Conservation (phyloP, 169 alveolate species). For the Theileria annulata region DNA sequence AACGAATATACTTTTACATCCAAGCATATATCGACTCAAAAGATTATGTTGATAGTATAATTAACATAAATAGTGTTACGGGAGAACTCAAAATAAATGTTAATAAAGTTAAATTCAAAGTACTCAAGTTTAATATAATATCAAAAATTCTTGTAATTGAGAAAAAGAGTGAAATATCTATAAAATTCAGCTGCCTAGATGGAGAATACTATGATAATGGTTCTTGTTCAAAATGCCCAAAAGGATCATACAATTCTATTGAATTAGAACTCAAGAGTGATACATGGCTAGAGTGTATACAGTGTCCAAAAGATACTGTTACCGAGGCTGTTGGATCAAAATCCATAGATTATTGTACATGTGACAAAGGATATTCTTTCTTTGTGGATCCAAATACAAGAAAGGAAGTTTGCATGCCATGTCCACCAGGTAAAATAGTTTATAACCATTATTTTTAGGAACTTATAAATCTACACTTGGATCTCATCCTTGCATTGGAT, state of each 20-base stretch:
- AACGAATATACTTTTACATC: background rate
- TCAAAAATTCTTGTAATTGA: conserved; percentile 39
- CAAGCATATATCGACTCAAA: conserved; percentile 12
- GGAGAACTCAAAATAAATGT: conserved; percentile 33
- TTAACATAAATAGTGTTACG: background rate
- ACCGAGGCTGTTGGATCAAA: conserved; percentile 69
- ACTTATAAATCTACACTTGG: conserved; percentile 66
- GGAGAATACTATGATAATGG: conserved; percentile 66
- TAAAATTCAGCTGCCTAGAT: conserved; percentile 67
- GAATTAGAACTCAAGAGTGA: conserved; percentile 1
- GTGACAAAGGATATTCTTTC: conserved; percentile 70
- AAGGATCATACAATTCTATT: conserved; percentile 70
- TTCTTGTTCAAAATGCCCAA: conserved; percentile 74
- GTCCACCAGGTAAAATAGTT: conserved; percentile 25
- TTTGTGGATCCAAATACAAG: conserved; percentile 8
- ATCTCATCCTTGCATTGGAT: conserved; percentile 59
- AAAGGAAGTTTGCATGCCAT: conserved; percentile 54
- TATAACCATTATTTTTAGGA: conserved; percentile 18
- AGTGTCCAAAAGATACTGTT: conserved; percentile 49
- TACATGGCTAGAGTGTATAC: conserved; percentile 47
- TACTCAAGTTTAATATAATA: conserved; percentile 28
- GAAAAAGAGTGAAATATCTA: conserved; percentile 5
- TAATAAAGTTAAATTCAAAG: conserved; percentile 10
- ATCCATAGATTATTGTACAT: conserved; percentile 70
- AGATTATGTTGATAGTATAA: conserved; percentile 5